Percentiles rank a stretch among this genome's conserved stretches.
phyloP scores from a whole-genome alignment of 2,329 filamentous ascomycete genomes.

The Exutisphaerella laricina region DNA sequence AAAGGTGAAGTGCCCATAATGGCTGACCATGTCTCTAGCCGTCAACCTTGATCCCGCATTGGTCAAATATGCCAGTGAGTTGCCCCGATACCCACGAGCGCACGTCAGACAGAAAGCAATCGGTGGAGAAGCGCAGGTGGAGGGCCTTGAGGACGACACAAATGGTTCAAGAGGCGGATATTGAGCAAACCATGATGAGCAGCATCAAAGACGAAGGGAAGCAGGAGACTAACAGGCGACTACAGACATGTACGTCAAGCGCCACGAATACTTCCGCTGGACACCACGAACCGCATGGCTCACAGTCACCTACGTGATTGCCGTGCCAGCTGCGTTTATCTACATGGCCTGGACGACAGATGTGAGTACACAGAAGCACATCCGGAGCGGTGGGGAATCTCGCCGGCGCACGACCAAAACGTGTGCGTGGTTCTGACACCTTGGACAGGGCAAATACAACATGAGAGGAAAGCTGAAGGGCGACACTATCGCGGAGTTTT shows the following conservation, averaged over 20 bases:
- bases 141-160: slow-evolving; percentile 3
- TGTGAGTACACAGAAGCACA: too few relatives aligned
- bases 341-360: slow-evolving; percentile 75
- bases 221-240: slow-evolving; percentile 10
- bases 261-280: slow-evolving; percentile 95
- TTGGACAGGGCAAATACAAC: slow-evolving; percentile 71
- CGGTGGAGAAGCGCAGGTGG: neutral
- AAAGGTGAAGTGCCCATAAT: too few relatives aligned
- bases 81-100: slow-evolving; percentile 31
- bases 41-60: slow-evolving; percentile 52
- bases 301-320: slow-evolving; percentile 67
- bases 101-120: too few relatives aligned
- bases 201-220: too few relatives aligned
- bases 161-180: too few relatives aligned
- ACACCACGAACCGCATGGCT: slow-evolving; percentile 75
- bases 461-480: slow-evolving; percentile 83
- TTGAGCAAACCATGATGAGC: too few relatives aligned
- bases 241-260: slow-evolving; percentile 73
- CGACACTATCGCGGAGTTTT: slow-evolving; percentile 78
- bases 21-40: slow-evolving; percentile 33
- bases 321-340: slow-evolving; percentile 66
- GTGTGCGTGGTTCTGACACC: too few relatives aligned
- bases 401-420: too few relatives aligned
- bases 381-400: too few relatives aligned
- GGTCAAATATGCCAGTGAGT: slow-evolving; percentile 50